These are phyloP conservation scores for Pseudohalonectria lignicola DNA, from an alignment of 2,329 filamentous ascomycete genomes.

Conservation along the genomic window DNA sequence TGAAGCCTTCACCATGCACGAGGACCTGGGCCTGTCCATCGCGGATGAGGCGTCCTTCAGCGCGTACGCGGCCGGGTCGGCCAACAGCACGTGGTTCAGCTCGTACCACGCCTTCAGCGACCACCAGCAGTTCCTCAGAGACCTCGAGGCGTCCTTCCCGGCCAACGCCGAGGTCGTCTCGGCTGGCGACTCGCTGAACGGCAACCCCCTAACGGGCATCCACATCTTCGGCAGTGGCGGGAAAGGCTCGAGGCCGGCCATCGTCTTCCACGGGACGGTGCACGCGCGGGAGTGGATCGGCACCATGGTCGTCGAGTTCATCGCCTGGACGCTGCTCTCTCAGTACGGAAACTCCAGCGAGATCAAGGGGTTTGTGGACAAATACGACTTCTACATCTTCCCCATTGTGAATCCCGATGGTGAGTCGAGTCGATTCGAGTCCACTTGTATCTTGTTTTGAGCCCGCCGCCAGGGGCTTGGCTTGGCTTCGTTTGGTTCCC, in stretches of 20 bases:
- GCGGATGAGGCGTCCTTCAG: constrained; percentile 19
- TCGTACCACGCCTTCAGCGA: constrained; percentile 41
- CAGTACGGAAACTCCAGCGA: constrained; percentile 26
- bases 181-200: constrained; percentile 31
- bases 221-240: constrained; percentile 38
- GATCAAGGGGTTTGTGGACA: constrained; percentile 37
- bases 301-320: constrained; percentile 43
- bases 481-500: too few relatives aligned
- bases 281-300: constrained; percentile 52
- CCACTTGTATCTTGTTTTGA: not conserved
- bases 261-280: constrained; percentile 45
- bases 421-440: constrained; percentile 29
- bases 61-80: constrained; percentile 14
- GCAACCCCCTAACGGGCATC: constrained; percentile 46
- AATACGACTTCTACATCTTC: constrained; percentile 56
- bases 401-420: constrained; percentile 52
- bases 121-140: constrained; percentile 35
- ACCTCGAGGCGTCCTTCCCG: constrained; percentile 32
- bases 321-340: constrained; percentile 36
- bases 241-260: constrained; percentile 32
- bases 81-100: constrained; percentile 35
- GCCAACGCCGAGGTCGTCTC: constrained; percentile 34
- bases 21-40: constrained; percentile 26
- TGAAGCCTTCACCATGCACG: constrained; percentile 20
- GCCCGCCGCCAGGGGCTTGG: too few relatives aligned